phyloP scores from a whole-genome alignment of 352 stramenopile species.

The Phytopythium aichiense region DNA sequence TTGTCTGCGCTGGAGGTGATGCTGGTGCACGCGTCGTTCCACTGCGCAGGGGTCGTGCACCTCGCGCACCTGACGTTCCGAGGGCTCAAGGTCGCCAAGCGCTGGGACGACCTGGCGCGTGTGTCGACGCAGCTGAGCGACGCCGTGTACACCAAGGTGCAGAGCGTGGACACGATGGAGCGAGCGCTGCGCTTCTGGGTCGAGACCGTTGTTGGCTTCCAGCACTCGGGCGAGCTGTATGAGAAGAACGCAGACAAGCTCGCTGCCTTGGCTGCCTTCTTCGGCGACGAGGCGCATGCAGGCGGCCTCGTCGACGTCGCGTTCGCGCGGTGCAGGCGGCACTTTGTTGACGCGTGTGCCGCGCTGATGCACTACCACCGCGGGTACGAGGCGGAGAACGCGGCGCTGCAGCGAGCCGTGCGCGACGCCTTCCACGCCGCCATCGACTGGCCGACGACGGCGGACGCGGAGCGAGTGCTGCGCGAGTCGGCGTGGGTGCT shows the following conservation, averaged over 20 bases:
- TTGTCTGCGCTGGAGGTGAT: conserved; percentile 34
- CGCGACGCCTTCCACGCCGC: conserved; percentile 25
- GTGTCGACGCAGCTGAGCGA: conserved; percentile 39
- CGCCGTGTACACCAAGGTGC: conserved; percentile 34
- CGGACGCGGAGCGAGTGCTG: conserved; percentile 36
- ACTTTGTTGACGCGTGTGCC: conserved; percentile 35
- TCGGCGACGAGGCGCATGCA: conserved; percentile 28
- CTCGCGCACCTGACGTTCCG: conserved; percentile 56
- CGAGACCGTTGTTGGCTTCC: conserved; percentile 67
- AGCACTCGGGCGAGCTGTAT: conserved; percentile 69
- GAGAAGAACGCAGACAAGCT: conserved; percentile 38
- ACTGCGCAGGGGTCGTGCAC: conserved; percentile 39
- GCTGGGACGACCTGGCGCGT: conserved; percentile 52
- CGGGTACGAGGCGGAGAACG: conserved; percentile 58
- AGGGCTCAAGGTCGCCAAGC: conserved; percentile 69
- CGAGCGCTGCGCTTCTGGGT: conserved; percentile 45
- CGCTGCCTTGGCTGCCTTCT: conserved; percentile 31
- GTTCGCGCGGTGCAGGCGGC: background rate
- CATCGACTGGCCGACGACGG: conserved; percentile 33
- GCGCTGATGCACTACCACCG: conserved; percentile 63
- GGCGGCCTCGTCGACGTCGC: conserved; percentile 14
- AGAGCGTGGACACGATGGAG: conserved; percentile 12
- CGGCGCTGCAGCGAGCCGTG: conserved; percentile 37
- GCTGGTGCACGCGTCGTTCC: conserved; percentile 29
- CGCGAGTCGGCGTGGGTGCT: conserved; percentile 64